Percentiles rank a stretch among this genome's conserved stretches.
phyloP scores from a whole-genome alignment of 2,329 filamentous ascomycete species.

The Pestalotiopsis sp. region DNA sequence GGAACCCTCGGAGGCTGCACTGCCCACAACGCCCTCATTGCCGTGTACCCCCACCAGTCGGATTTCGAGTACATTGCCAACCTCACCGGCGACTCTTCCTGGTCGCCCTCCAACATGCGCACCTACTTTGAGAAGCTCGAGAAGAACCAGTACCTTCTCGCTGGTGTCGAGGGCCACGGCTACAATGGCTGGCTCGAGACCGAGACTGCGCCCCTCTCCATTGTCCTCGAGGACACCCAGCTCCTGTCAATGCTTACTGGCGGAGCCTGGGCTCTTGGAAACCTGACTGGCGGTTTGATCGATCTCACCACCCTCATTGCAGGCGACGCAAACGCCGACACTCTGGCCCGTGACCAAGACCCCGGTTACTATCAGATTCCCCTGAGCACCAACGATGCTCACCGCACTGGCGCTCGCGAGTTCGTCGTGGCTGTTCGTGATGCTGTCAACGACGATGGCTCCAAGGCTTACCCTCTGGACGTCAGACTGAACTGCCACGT shows the following conservation, averaged over 20 bases:
- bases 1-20: constrained; percentile 61
- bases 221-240: constrained; percentile 55
- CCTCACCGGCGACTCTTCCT: constrained; percentile 58
- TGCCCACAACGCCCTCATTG: constrained; percentile 57
- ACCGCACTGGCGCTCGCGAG: constrained; percentile 58
- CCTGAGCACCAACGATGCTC: constrained; percentile 51
- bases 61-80: constrained; percentile 56
- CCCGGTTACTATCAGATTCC: constrained; percentile 62
- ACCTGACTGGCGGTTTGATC: constrained; percentile 32
- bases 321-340: constrained; percentile 54
- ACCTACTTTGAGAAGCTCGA: constrained; percentile 58
- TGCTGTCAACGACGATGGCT: constrained; percentile 50
- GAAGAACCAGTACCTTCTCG: constrained; percentile 55
- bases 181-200: constrained; percentile 60
- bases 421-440: constrained; percentile 55
- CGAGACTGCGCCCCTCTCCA: constrained; percentile 49
- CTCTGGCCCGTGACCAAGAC: constrained; percentile 43
- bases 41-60: constrained; percentile 52
- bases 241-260: constrained; percentile 54
- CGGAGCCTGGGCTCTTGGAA: constrained; percentile 54
- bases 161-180: constrained; percentile 62
- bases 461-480: constrained; percentile 58
- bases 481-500: constrained; percentile 51
- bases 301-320: constrained; percentile 45
- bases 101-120: constrained; percentile 60